phyloP scores from a whole-genome alignment of 176 grass and related monocot species.

The Phoenix roebelenii region DNA sequence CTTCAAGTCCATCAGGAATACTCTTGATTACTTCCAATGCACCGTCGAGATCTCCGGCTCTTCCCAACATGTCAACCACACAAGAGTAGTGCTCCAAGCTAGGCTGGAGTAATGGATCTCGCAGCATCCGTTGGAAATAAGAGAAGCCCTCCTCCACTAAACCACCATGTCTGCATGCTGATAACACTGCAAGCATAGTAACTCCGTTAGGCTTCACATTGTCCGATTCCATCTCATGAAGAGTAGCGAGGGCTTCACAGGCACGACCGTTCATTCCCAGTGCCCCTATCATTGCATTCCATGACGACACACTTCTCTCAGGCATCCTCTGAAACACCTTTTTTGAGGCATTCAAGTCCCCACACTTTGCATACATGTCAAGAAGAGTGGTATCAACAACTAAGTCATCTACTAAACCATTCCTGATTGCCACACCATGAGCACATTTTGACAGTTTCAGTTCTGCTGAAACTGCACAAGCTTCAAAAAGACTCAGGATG shows the following conservation, averaged over 20 bases:
- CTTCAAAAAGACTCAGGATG: slow-evolving; percentile 41
- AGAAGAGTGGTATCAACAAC: slow-evolving; percentile 26
- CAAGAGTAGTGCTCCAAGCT: slow-evolving; percentile 34
- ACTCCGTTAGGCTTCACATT: slow-evolving; percentile 24
- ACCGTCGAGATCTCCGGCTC: slow-evolving; percentile 24
- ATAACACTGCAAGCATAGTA: slow-evolving; percentile 30
- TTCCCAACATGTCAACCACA: slow-evolving; percentile 41
- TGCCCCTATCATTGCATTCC: slow-evolving; percentile 56
- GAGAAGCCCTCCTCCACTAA: slow-evolving; percentile 35
- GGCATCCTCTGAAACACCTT: slow-evolving; percentile 38
- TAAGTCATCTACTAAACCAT: slow-evolving; percentile 14
- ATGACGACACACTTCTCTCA: slow-evolving; percentile 24
- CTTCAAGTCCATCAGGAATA: slow-evolving; percentile 8
- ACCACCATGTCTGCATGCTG: slow-evolving; percentile 44
- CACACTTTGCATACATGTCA: slow-evolving; percentile 50
- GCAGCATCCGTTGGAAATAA: slow-evolving; percentile 26
- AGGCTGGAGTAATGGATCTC: slow-evolving; percentile 4
- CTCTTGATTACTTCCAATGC: slow-evolving; percentile 24
- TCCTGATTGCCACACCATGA: slow-evolving; percentile 31
- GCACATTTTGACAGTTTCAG: slow-evolving; percentile 28
- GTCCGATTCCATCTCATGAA: slow-evolving; percentile 24
- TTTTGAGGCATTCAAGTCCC: slow-evolving; percentile 16
- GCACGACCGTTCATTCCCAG: slow-evolving; percentile 46
- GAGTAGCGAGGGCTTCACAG: slow-evolving; percentile 16
- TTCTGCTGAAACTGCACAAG: slow-evolving; percentile 26